These are phyloP conservation scores for Juglanconis sp. DNA, from an alignment of 2,329 filamentous ascomycete species.

Conservation along the genomic window DNA sequence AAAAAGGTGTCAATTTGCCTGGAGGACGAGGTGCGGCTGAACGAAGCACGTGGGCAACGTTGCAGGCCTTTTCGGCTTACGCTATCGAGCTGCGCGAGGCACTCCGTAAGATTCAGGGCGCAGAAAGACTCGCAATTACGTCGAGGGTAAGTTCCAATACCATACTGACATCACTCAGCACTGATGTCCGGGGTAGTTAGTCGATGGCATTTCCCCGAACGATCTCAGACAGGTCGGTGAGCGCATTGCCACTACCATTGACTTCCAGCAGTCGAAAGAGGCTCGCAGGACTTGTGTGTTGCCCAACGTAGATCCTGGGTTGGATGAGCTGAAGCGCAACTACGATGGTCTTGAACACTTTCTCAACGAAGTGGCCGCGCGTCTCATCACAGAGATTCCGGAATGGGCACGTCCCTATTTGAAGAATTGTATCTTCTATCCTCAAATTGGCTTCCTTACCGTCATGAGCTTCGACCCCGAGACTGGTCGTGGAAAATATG, in stretches of 20 bases:
- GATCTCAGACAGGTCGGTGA: constrained; percentile 65
- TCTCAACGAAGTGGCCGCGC: constrained; percentile 63
- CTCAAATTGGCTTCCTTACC: constrained; percentile 86
- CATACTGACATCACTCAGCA: not conserved
- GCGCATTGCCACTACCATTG: constrained; percentile 69
- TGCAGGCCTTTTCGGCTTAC: constrained; percentile 69
- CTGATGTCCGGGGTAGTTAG: constrained; percentile 39
- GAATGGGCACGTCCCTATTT: constrained; percentile 51
- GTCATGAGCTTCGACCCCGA: constrained; percentile 62
- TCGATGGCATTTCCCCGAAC: constrained; percentile 55
- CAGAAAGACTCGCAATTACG: constrained; percentile 48
- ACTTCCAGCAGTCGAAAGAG: constrained; percentile 73
- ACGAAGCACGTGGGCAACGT: constrained; percentile 68
- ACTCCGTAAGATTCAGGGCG: constrained; percentile 55
- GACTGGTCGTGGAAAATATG: constrained; percentile 58
- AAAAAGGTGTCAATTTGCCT: constrained; percentile 68
- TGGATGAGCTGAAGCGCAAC: constrained; percentile 74
- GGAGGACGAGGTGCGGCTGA: constrained; percentile 51
- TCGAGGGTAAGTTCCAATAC: constrained; percentile 42
- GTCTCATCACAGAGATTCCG: constrained; percentile 63
- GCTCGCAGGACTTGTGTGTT: constrained; percentile 71
- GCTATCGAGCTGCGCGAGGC: constrained; percentile 66
- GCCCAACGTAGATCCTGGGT: constrained; percentile 64
- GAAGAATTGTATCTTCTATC: constrained; percentile 82
- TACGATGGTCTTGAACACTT: constrained; percentile 77